These are phyloP conservation scores for Fusarium keratoplasticum DNA, from an alignment of 2,329 filamentous ascomycete genomes.

Conservation along the genomic window DNA sequence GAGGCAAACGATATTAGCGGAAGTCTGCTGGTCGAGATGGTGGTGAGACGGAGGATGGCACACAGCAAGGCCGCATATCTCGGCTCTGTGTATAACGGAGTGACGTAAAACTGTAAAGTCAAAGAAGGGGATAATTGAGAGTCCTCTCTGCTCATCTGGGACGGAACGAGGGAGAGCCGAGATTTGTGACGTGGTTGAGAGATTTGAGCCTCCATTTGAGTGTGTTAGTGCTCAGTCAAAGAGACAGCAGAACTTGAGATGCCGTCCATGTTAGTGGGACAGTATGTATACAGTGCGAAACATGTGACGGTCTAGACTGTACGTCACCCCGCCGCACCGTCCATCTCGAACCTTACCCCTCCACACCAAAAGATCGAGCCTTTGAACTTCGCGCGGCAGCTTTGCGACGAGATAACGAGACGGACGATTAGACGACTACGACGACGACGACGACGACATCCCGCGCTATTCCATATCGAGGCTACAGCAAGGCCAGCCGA, in stretches of 20 bases:
- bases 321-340: conserved; percentile 22
- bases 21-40: conserved; percentile 2
- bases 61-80: neutral
- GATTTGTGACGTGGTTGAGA: conserved; percentile 22
- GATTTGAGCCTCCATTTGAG: conserved; percentile 10
- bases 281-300: conserved; percentile 28
- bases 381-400: conserved; percentile 11
- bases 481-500: neutral
- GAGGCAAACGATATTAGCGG: conserved; percentile 7
- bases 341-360: conserved; percentile 38
- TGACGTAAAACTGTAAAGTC: conserved; percentile 1
- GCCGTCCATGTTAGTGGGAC: conserved; percentile 6
- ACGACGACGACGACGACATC: neutral
- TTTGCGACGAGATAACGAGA: conserved; percentile 2
- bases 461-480: conserved; percentile 12
- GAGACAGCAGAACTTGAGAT: neutral
- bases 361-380: conserved; percentile 37
- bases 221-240: conserved; percentile 18
- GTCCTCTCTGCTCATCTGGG: neutral
- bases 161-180: conserved; percentile 4
- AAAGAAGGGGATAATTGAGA: neutral
- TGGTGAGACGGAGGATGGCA: neutral
- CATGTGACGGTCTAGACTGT: conserved; percentile 27
- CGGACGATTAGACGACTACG: neutral
- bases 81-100: conserved; percentile 1